Evolutionary conservation across 1,139 yeast genomes (phyloP).

Genomic region (Yamadazyma atmosphaerica): DNA sequence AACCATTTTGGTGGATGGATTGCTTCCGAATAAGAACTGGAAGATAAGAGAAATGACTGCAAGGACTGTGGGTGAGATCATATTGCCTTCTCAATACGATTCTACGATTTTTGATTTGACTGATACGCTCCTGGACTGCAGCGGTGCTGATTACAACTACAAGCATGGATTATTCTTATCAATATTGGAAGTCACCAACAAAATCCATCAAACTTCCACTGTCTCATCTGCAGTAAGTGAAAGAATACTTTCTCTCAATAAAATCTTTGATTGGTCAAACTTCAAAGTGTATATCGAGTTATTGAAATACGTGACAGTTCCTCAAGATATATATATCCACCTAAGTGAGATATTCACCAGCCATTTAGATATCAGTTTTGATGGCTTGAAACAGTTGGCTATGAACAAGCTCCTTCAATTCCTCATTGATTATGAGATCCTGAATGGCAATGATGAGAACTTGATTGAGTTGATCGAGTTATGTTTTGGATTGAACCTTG

Average conservation of each 20-base stretch:
- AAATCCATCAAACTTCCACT: not conserved
- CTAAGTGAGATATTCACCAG: constrained; percentile 7
- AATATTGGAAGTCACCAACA: constrained; percentile 25
- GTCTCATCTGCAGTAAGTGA: too few relatives aligned
- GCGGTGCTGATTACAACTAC: constrained; percentile 29
- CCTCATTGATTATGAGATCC: constrained; percentile 4
- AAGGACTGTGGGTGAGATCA: constrained; percentile 53
- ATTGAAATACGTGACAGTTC: constrained; percentile 4
- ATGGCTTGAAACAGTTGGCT: constrained; percentile 14
- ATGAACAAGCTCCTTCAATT: not conserved
- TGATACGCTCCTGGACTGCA: constrained; percentile 18
- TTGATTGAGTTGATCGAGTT: constrained; percentile 3
- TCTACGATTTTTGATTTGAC: constrained; percentile 19
- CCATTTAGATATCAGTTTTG: constrained; percentile 2
- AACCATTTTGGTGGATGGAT: constrained; percentile 37
- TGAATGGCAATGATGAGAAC: constrained; percentile 3
- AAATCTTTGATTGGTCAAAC: constrained; percentile 10
- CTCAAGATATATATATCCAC: not conserved
- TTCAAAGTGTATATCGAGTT: constrained; percentile 11
- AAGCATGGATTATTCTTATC: constrained; percentile 62
- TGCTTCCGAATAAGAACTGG: constrained; percentile 63
- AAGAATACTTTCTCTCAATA: constrained; percentile 5
- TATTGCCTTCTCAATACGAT: not conserved
- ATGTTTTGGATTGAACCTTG: constrained; percentile 3
- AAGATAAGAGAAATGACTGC: constrained; percentile 87